A percentile compares a stretch with the other conserved stretches of the same genome.
Evolutionary conservation across 2,329 filamentous ascomycete genomes (phyloP).

Genomic region (Pseudocercospora musae): DNA sequence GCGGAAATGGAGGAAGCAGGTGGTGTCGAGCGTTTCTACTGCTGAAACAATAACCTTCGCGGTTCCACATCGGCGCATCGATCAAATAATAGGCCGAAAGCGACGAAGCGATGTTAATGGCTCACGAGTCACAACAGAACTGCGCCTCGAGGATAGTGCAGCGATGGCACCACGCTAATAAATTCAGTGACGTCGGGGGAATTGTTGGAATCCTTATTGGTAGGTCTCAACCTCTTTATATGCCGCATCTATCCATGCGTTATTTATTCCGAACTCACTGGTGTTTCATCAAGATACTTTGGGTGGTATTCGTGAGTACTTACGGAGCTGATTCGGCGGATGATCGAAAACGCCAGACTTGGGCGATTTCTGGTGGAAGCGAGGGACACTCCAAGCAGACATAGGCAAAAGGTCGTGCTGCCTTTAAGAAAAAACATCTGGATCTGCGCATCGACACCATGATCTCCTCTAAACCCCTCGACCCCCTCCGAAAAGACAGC

Average conservation of each 20-base stretch:
- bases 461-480: conserved; percentile 7
- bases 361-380: not conserved
- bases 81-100: not conserved
- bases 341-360: not conserved
- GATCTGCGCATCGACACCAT: not conserved
- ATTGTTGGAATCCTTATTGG: not conserved
- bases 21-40: not conserved
- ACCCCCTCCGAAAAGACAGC: conserved; percentile 12
- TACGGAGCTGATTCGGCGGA: too few species aligned
- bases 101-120: not conserved
- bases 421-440: too few species aligned
- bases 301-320: not conserved
- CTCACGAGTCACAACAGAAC: not conserved
- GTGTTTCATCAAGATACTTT: not conserved
- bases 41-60: conserved; percentile 1
- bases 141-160: not conserved
- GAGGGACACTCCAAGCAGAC: not conserved
- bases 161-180: not conserved
- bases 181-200: not conserved
- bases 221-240: not conserved
- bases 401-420: too few species aligned
- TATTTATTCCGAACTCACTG: not conserved
- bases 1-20: not conserved
- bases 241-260: not conserved
- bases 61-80: not conserved